A percentile compares a stretch with the other conserved stretches of the same genome.
Evolutionary conservation across 768 basidiomycete genomes (phyloP).

Genomic region (Dacryopinax primogenitus): DNA sequence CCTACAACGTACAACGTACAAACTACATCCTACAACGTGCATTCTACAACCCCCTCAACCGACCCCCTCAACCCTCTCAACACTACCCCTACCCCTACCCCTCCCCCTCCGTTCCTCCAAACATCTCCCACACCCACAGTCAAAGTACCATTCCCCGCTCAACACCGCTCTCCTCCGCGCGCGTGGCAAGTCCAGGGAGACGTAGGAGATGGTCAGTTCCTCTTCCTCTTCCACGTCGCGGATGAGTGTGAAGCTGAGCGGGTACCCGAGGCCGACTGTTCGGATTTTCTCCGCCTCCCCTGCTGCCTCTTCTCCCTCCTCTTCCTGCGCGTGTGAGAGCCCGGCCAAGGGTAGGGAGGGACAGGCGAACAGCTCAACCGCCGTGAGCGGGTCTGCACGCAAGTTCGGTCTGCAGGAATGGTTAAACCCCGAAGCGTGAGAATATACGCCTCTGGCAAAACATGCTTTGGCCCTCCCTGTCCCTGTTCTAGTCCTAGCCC

Average conservation of each 20-base stretch:
- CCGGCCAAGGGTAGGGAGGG: neutral
- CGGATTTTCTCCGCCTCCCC: neutral
- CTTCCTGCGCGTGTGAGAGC: neutral
- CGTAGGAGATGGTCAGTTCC: neutral
- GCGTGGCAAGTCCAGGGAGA: neutral
- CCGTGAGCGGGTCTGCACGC: neutral
- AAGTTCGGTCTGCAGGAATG: neutral
- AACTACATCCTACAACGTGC: no score
- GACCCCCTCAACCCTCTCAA: no score
- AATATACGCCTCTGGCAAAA: neutral
- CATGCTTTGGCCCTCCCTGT: neutral
- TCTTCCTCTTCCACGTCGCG: neutral
- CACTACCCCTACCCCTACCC: no score
- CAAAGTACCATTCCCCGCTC: neutral
- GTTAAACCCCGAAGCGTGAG: neutral
- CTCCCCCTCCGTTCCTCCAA: no score
- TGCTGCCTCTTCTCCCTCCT: neutral
- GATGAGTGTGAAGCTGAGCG: neutral
- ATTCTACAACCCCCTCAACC: no score
- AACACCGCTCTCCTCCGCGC: neutral
- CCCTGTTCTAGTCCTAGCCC: neutral
- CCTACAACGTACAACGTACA: no score
- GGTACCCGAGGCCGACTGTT: neutral
- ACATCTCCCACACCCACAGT: neutral
- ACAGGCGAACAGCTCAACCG: neutral